Percentiles rank a stretch among this genome's conserved stretches.
phyloP scores from a whole-genome alignment of 2,329 filamentous ascomycete species.

The Alternaria novae-zelandiae region DNA sequence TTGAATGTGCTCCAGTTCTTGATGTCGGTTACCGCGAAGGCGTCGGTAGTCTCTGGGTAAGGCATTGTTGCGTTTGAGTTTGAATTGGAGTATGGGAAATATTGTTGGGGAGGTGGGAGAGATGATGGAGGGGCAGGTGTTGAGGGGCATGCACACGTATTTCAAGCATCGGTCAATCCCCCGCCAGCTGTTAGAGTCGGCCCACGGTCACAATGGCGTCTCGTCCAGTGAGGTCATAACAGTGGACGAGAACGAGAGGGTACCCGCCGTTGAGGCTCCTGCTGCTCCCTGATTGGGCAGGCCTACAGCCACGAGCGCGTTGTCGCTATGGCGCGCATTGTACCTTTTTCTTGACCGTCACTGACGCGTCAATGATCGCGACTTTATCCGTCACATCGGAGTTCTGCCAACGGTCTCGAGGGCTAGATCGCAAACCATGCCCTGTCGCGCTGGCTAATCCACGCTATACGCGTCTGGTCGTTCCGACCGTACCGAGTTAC shows the following conservation, averaged over 20 bases:
- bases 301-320: background rate
- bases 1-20: constrained; percentile 69
- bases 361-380: constrained; percentile 15
- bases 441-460: background rate
- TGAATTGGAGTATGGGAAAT: constrained; percentile 6
- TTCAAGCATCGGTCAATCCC: constrained; percentile 27
- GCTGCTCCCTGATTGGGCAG: constrained; percentile 5
- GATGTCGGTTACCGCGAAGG: constrained; percentile 57
- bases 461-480: background rate
- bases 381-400: constrained; percentile 7
- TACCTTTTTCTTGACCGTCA: constrained; percentile 14
- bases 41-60: constrained; percentile 60
- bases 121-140: constrained; percentile 18
- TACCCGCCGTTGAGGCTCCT: constrained; percentile 5
- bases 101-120: constrained; percentile 5
- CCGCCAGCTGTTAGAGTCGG: constrained; percentile 28
- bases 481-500: background rate
- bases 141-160: constrained; percentile 36
- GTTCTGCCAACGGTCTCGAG: constrained; percentile 1
- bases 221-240: constrained; percentile 45
- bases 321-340: constrained; percentile 4
- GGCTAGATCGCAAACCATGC: background rate
- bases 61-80: constrained; percentile 47
- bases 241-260: constrained; percentile 17
- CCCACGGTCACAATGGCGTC: constrained; percentile 20